Conservation (phyloP, 106 monocot species). For the Dendrobium huoshanense region DNA sequence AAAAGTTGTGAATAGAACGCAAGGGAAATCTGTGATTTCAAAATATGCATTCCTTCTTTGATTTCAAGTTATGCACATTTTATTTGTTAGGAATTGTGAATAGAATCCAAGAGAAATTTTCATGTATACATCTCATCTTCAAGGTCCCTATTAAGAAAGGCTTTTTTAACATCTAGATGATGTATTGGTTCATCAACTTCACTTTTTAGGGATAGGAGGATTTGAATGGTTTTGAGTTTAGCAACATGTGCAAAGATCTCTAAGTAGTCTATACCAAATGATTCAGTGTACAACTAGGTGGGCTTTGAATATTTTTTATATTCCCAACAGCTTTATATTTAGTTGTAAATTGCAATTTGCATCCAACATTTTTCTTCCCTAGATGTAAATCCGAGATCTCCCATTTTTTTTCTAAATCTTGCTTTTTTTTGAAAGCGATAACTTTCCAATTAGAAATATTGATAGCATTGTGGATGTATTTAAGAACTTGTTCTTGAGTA, state of each 20-base stretch:
- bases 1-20: too few species aligned
- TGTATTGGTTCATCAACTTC: neutral
- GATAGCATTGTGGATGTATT: too few species aligned
- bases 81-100: too few species aligned
- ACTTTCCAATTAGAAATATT: too few species aligned
- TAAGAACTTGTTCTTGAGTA: too few species aligned
- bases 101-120: neutral
- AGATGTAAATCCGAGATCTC: neutral
- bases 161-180: neutral
- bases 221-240: neutral
- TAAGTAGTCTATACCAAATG: neutral
- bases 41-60: too few species aligned
- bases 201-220: neutral
- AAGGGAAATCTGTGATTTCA: too few species aligned
- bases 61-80: too few species aligned
- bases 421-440: neutral
- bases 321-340: neutral
- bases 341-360: neutral
- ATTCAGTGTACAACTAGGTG: neutral
- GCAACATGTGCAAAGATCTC: neutral
- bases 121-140: neutral
- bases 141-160: neutral
- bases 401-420: neutral
- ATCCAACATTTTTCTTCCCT: neutral
- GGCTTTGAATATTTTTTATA: neutral